Conservation (phyloP, 768 basidiomycete genomes). For the Serpula lacrymans region DNA sequence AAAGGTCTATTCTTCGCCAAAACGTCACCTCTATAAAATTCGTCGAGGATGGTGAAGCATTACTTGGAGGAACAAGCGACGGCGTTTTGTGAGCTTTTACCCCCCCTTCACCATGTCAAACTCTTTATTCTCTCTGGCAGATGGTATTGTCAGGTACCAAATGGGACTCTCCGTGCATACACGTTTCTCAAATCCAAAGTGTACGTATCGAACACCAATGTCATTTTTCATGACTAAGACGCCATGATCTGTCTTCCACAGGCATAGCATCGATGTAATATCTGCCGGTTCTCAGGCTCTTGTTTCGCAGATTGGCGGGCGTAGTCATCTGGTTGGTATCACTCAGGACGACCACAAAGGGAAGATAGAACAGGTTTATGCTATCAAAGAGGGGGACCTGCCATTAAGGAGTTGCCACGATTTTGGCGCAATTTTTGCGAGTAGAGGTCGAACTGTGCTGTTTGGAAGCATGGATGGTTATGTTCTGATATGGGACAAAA, state of each 20-base stretch:
- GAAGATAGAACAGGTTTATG: constrained; percentile 50
- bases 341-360: constrained; percentile 48
- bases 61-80: constrained; percentile 68
- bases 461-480: constrained; percentile 55
- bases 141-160: constrained; percentile 68
- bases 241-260: constrained; percentile 22
- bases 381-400: constrained; percentile 35
- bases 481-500: constrained; percentile 61
- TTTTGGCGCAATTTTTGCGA: constrained; percentile 54
- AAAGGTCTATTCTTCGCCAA: constrained; percentile 60
- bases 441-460: constrained; percentile 49
- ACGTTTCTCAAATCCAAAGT: constrained; percentile 57
- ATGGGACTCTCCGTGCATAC: constrained; percentile 60
- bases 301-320: constrained; percentile 49
- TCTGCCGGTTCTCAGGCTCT: constrained; percentile 47
- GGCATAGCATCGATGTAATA: constrained; percentile 53
- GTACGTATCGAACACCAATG: constrained; percentile 32
- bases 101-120: not conserved
- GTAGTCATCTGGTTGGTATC: constrained; percentile 50
- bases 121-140: constrained; percentile 30
- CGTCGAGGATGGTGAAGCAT: constrained; percentile 56
- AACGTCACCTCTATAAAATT: constrained; percentile 65
- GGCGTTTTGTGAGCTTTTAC: constrained; percentile 53
- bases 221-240: not conserved
- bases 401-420: constrained; percentile 26